phyloP scores from a whole-genome alignment of 495 filamentous ascomycete species.

The Beverwykella pulmonaria region DNA sequence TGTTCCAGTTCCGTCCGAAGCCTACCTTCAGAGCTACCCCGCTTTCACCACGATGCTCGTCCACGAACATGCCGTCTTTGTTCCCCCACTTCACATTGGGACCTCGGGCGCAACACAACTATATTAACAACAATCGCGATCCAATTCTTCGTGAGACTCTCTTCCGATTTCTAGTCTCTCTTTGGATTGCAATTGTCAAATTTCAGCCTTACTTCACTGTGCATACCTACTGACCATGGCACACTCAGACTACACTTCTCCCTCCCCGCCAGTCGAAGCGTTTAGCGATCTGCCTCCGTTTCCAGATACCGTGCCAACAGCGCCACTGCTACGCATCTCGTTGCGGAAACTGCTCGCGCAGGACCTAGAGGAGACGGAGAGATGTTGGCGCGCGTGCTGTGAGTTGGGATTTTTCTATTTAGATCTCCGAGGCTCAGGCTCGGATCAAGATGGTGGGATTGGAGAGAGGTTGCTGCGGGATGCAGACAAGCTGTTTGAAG shows the following conservation, averaged over 20 bases:
- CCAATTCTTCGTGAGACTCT: not conserved
- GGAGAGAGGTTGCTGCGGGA: constrained; percentile 51
- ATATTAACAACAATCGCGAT: not conserved
- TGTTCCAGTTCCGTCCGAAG: too few species aligned
- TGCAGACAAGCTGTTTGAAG: constrained; percentile 52
- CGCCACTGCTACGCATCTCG: constrained; percentile 58
- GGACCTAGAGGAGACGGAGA: constrained; percentile 48
- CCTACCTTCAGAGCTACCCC: constrained; percentile 1
- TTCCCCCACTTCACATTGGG: not conserved
- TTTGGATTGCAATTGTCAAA: too few species aligned
- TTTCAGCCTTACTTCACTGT: too few species aligned
- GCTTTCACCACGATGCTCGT: constrained; percentile 1
- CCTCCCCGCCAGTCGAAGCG: not conserved
- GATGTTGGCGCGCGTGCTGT: constrained; percentile 54
- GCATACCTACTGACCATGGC: constrained; percentile 5
- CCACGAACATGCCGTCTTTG: not conserved
- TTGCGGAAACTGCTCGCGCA: constrained; percentile 53
- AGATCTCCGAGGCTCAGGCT: constrained; percentile 49
- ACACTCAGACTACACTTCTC: constrained; percentile 14
- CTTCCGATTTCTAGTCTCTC: not conserved
- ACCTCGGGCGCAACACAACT: too few species aligned
- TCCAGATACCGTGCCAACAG: constrained; percentile 56
- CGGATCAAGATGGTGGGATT: constrained; percentile 23
- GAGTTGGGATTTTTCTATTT: constrained; percentile 69
- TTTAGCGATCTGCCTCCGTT: constrained; percentile 53